Conservation (phyloP, 1,139 yeast genomes). For the Zygosaccharomyces sapae region DNA sequence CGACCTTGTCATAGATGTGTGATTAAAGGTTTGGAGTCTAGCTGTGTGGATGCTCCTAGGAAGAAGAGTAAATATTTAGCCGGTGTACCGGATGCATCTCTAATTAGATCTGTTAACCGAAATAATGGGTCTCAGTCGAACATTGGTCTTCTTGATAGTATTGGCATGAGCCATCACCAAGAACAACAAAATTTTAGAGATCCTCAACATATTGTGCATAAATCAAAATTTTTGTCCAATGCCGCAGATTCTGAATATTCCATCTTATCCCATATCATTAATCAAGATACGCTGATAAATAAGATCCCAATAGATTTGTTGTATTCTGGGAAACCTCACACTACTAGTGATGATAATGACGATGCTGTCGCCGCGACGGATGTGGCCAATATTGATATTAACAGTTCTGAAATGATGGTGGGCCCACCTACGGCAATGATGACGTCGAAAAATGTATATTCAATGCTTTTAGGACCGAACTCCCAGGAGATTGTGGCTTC, state of each 20-base stretch:
- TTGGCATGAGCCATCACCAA: constrained; percentile 2
- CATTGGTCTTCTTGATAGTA: neutral
- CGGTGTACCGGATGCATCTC: constrained; percentile 45
- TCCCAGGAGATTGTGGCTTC: constrained; percentile 25
- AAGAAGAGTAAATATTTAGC: constrained; percentile 76
- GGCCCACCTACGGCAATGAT: constrained; percentile 25
- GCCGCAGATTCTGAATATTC: constrained; percentile 81
- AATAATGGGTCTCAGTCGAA: neutral
- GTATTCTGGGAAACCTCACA: constrained; percentile 16
- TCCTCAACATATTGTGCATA: constrained; percentile 25
- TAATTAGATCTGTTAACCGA: constrained; percentile 17
- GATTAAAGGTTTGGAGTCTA: constrained; percentile 58
- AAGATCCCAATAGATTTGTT: constrained; percentile 28
- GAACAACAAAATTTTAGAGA: constrained; percentile 20
- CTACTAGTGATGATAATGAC: neutral
- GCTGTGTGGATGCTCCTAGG: constrained; percentile 87
- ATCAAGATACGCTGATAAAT: constrained; percentile 41
- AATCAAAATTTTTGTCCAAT: constrained; percentile 51
- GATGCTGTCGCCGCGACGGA: neutral
- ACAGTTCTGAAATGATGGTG: constrained; percentile 1
- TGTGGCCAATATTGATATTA: neutral
- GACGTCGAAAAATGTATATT: constrained; percentile 24
- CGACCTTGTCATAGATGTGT: constrained; percentile 85
- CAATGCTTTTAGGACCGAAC: constrained; percentile 28
- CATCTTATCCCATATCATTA: constrained; percentile 68